Base-by-base conservation (phyloP, 768 basidiomycete species). In the Fomitopsis pulvina region DNA sequence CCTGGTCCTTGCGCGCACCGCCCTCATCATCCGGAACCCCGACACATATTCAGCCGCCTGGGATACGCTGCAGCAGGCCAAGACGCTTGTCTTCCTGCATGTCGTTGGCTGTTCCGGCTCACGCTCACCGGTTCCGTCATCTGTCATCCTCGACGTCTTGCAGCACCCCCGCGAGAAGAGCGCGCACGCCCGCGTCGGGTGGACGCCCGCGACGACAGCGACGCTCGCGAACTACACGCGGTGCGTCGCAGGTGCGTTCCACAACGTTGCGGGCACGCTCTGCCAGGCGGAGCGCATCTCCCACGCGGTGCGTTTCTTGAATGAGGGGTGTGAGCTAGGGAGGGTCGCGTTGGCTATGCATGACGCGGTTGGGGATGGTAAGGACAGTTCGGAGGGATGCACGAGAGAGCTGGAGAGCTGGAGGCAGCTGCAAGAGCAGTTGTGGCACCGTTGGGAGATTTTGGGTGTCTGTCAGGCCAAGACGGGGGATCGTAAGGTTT, bases 381-480 rank as follows among this genome's bases (percentile, higher is more conserved):
- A 14, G 14, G 44, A 26, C 3, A 41, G 21, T 2, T 53, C 28
- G 47, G 50, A 53, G 25, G 63, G 63, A 60, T 10, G 60, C 47
- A 8, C 66, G 63, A 41, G 63, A 59, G 26, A 22, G 45, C n/a
- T 28, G 9, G 78, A 71, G 26, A 62, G 63, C 0, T 87, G 84
- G 82, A 68, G 49, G 39, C 76, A 79, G 54, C 69, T 89, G 1
- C 75, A 79, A 50, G 80, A 82, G 27, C 81, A 85, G 52, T 57
- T 92, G 24, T 78, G 76, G 54, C 74, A 83, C 20, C 70, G 92
- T 41, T 94, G 84, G 78, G 91, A 96, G 66, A 63, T 95, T 26
- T 69, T 94, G 22, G 92, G 78, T 0, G 79, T 85, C 3, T 92
- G 89, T 62, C 82, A 80, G 59, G 74, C 77, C 25, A 92, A 88